Evolutionary conservation across 1,139 yeast genomes (phyloP).

Genomic region (Scheffersomyces insectosa): DNA sequence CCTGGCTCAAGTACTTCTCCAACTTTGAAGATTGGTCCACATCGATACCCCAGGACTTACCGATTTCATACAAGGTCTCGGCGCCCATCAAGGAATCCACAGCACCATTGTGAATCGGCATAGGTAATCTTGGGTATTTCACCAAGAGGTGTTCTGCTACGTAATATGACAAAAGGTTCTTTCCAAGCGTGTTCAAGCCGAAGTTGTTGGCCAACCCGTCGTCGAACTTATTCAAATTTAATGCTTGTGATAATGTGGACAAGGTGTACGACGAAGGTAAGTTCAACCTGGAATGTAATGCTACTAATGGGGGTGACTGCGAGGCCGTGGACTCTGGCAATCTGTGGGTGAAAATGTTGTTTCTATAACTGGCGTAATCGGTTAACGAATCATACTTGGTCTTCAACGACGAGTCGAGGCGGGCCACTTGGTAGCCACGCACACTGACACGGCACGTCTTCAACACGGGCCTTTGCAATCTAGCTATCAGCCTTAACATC

Average conservation of each 20-base stretch:
- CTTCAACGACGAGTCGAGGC: conserved; percentile 24
- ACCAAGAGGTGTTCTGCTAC: conserved; percentile 71
- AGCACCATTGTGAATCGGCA: conserved; percentile 71
- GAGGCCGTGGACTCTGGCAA: conserved; percentile 51
- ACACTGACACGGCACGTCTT: conserved; percentile 6
- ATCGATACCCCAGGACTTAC: conserved; percentile 86
- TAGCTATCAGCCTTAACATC: conserved; percentile 10
- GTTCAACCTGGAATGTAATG: conserved; percentile 78
- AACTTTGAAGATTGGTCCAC: conserved; percentile 64
- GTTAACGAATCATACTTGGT: conserved; percentile 32
- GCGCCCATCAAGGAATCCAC: conserved; percentile 72
- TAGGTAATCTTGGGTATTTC: conserved; percentile 87
- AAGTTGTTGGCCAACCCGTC: conserved; percentile 67
- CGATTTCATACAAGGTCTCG: conserved; percentile 62
- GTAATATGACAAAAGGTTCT: conserved; percentile 71
- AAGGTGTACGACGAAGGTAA: conserved; percentile 58
- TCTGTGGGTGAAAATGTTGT: conserved; percentile 46
- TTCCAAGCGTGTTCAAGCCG: conserved; percentile 82
- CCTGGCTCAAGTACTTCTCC: conserved; percentile 68
- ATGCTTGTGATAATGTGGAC: conserved; percentile 77
- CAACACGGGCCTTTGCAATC: conserved; percentile 5
- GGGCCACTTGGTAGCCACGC: conserved; percentile 25
- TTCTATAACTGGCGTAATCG: conserved; percentile 44
- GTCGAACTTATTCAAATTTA: conserved; percentile 46
- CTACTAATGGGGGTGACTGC: conserved; percentile 68